phyloP scores from a whole-genome alignment of 192 early-diverging fungal species.

The Backusella tarrabulga region DNA sequence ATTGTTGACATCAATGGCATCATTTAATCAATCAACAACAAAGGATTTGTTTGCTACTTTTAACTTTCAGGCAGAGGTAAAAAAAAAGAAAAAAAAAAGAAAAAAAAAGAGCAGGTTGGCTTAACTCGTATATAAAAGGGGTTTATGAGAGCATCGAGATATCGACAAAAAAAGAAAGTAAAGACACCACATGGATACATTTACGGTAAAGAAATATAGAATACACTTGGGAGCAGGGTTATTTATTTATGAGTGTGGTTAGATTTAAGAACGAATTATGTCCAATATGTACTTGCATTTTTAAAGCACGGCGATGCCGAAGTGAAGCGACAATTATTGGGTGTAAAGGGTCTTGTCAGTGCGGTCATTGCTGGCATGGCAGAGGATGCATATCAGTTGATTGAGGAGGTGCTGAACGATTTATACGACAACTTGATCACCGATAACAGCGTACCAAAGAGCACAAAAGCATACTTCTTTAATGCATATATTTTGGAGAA shows the following conservation, averaged over 20 bases:
- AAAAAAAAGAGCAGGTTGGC: neutral
- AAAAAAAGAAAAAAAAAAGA: neutral
- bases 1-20: constrained; percentile 62
- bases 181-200: constrained; percentile 25
- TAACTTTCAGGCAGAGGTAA: constrained; percentile 69
- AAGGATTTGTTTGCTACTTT: constrained; percentile 69
- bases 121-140: constrained; percentile 12
- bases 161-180: constrained; percentile 23
- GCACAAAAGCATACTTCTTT: constrained; percentile 66
- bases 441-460: constrained; percentile 58
- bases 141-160: constrained; percentile 29
- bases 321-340: constrained; percentile 70
- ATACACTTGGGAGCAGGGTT: no score
- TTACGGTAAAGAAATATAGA: constrained; percentile 17
- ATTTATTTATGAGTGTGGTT: neutral
- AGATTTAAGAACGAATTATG: constrained; percentile 71
- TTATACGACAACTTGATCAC: constrained; percentile 61
- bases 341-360: constrained; percentile 68
- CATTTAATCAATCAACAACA: constrained; percentile 52
- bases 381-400: constrained; percentile 62
- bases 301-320: constrained; percentile 64
- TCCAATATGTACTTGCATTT: constrained; percentile 78
- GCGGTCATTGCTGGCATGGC: constrained; percentile 65
- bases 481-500: constrained; percentile 67
- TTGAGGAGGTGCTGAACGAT: constrained; percentile 57